phyloP scores from a whole-genome alignment of 495 filamentous ascomycete genomes.

The Aspergillus conjunctus region DNA sequence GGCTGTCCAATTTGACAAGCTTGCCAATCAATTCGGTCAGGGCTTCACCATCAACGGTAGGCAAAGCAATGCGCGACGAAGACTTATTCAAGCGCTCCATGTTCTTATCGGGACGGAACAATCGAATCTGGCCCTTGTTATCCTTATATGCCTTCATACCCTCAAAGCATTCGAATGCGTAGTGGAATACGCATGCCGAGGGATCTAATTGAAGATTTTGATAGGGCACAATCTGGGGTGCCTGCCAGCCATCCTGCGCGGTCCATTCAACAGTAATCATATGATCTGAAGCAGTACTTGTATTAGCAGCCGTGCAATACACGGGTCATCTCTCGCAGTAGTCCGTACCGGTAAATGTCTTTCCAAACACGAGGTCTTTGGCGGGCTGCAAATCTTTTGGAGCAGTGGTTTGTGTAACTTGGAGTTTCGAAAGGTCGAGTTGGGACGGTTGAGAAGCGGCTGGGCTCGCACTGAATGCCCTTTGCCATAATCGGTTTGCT shows the following conservation, averaged over 20 bases:
- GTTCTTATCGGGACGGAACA: constrained; percentile 97
- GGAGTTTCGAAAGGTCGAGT: constrained; percentile 75
- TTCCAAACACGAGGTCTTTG: constrained; percentile 83
- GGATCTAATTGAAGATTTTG: constrained; percentile 96
- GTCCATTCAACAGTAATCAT: constrained; percentile 98
- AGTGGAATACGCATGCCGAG: constrained; percentile 96
- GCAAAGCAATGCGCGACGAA: constrained; percentile 85
- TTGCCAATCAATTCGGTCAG: constrained; percentile 78
- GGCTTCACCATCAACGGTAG: constrained; percentile 70
- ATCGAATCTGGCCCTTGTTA: constrained; percentile 66
- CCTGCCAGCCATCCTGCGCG: constrained; percentile 73
- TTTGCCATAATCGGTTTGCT: constrained; percentile 38
- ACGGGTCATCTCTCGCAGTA: neutral
- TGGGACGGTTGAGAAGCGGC: constrained; percentile 57
- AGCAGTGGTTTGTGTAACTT: constrained; percentile 69
- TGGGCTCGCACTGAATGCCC: constrained; percentile 62
- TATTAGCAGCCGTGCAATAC: constrained; percentile 23
- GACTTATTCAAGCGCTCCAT: constrained; percentile 93
- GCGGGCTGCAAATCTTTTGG: constrained; percentile 74
- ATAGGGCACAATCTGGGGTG: constrained; percentile 84
- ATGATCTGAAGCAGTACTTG: constrained; percentile 64
- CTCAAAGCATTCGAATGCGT: constrained; percentile 96
- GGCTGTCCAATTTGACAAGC: constrained; percentile 76
- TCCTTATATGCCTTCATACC: constrained; percentile 99
- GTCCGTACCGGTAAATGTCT: constrained; percentile 75